Evolutionary conservation across 345 rosid species (phyloP), one percentile per base, ranked within the genome.

Genomic region (Eutrema yunnanense): DNA sequence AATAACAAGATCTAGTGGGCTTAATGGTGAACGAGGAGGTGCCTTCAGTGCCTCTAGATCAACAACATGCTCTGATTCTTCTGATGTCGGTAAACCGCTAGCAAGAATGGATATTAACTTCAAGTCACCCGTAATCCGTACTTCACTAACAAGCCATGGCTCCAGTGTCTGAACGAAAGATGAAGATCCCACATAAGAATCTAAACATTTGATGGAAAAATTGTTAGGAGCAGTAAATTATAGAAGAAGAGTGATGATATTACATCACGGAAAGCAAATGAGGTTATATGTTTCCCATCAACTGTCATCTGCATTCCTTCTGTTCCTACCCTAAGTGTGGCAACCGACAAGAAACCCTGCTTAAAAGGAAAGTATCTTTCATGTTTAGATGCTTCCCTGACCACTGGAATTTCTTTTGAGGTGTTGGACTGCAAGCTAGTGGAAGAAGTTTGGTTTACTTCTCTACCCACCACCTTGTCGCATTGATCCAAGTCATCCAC

Each of bases 101-200:
- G 92, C 93, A 54, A 95, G 67, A 78, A 85, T 82, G 32, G 97
- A 95, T 29, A 84, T 69, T 62, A 92, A 67, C 68, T 84, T 84
- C 76, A 90, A 70, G 38, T 95, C 94, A 71, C 99, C 99, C 4
- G 87, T 81, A 54, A 92, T 85, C 82, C 89, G 81, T 50, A 90
- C 90, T 85, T 92, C 96, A 78, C 86, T 88, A 27, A 88, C 88
- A 67, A 92, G 92, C 99, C 99, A 95, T 37, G 99, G 96, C 83
- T 95, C 98, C 84, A 95, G 73, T 44, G 97, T 92, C 99, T 92
- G 81, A 52, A 68, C 3, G 4, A 26, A 69, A 11, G 62, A 53
- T 37, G 12, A 30, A 54, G 70, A 16, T 1, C 9, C 19, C 9
- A 76, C 33, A 41, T 71, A 71, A 67, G 72, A 78, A 40, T 53